phyloP scores from a whole-genome alignment of 257 asterid genomes.

The Primulina huaijiensis region DNA sequence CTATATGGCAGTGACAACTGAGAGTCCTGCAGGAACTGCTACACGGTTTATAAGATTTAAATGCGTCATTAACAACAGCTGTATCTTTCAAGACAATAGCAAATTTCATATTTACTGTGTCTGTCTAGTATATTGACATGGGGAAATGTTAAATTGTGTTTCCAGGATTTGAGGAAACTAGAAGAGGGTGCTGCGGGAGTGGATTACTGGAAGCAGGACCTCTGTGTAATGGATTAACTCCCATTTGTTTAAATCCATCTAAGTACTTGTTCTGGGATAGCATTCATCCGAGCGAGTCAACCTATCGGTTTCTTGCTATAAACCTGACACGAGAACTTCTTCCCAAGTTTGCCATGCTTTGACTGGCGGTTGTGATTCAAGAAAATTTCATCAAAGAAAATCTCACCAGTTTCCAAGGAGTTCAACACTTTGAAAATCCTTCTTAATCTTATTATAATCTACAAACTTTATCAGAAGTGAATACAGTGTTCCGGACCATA shows the following conservation, averaged over 20 bases:
- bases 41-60: background rate
- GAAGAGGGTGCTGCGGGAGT: slow-evolving; percentile 64
- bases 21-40: no score
- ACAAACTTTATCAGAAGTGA: background rate
- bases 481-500: background rate
- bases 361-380: slow-evolving; percentile 4
- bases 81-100: no score
- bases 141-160: background rate
- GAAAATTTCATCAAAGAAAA: background rate
- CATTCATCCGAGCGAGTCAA: slow-evolving; percentile 61
- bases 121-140: background rate
- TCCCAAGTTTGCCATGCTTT: slow-evolving; percentile 19
- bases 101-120: no score
- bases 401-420: background rate
- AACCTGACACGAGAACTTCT: slow-evolving; percentile 26
- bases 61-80: background rate
- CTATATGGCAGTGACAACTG: no score
- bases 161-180: slow-evolving; percentile 51
- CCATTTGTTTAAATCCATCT: slow-evolving; percentile 42
- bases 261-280: slow-evolving; percentile 60
- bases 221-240: slow-evolving; percentile 38
- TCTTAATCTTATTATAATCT: no score
- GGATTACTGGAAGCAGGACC: slow-evolving; percentile 63
- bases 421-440: no score
- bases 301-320: slow-evolving; percentile 39